Evolutionary conservation across 2,329 filamentous ascomycete species (phyloP).

Genomic region (Trematosphaeria pertusa): DNA sequence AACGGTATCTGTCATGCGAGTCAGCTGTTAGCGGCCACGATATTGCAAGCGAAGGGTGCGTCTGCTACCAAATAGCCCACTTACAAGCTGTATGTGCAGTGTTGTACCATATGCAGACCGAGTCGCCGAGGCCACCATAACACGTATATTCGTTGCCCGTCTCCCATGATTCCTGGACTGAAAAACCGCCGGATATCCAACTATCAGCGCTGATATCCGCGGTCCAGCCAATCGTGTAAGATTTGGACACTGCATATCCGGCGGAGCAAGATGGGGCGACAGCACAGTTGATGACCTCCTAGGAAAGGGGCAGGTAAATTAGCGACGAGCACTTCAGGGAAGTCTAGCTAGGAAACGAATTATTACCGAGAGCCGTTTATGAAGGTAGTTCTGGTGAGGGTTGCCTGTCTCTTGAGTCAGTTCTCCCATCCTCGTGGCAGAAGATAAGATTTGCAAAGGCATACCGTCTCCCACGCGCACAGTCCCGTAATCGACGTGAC

Average conservation of each 20-base stretch:
- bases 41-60: neutral
- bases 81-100: slow-evolving; percentile 14
- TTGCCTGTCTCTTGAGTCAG: no score
- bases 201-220: neutral
- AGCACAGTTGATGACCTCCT: slow-evolving; percentile 7
- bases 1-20: neutral
- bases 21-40: neutral
- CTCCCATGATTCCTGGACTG: neutral
- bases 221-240: slow-evolving; percentile 4
- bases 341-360: neutral
- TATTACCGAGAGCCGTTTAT: slow-evolving; percentile 8
- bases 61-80: neutral
- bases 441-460: no score
- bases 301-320: neutral
- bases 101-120: slow-evolving; percentile 12
- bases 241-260: slow-evolving; percentile 2
- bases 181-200: slow-evolving; percentile 5
- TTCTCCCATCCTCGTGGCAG: no score
- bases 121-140: slow-evolving; percentile 1
- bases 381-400: slow-evolving; percentile 9
- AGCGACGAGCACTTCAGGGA: neutral
- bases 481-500: slow-evolving; percentile 1
- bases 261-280: slow-evolving; percentile 3
- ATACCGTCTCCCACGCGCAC: slow-evolving; percentile 1
- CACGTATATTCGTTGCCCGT: slow-evolving; percentile 8